Base-by-base conservation (phyloP, 805 yeast species). In the Ogataea trehaloabstinens region DNA sequence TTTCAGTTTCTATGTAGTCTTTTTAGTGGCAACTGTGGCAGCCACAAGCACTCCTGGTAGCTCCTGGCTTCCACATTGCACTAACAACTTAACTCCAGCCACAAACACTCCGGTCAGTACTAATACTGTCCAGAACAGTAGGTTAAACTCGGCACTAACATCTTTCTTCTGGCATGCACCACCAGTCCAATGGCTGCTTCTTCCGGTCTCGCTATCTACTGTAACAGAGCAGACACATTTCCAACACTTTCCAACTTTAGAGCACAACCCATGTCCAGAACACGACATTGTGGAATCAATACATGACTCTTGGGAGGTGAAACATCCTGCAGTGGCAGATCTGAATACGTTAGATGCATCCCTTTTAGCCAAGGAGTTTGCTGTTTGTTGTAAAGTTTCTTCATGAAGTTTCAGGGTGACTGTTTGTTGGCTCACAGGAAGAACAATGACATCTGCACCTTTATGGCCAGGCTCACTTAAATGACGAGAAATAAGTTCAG, bases 11-110 rank as follows among this genome's bases (percentile, higher is more conserved):
- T 48, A 60, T 24, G 51, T 49, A 35, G 49, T 43, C 44, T 61
- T 59, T 58, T 71, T 69, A 42, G 73, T 68, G 28, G 67, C 55
- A 31, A 62, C 56, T 4, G 80, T 74, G 31, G 82, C 78, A 28
- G 84, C 82, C 45, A 72, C 74, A 50, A 82, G 71, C 21, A 81
- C 79, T 18, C 87, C 86, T 13, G 89, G 88, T 45, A 82, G 69
- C 31, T 80, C 75, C 47, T 79, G 82, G 49, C 61, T 60, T 15
- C 86, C 89, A 44, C 80, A 66, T 25, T 67, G 55, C 40, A 61
- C 57, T 56, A 83, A 61, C 41, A 83, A 68, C 50, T 72, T 70
- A 43, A 81, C 59, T 28, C 82, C 85, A 4, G 60, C 61, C 27
- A 61, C 76, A 33, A 78, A 63, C 16, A 75, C 60, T 7, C 66